Conservation (phyloP, 2,329 filamentous ascomycete genomes). For the Cytospora chrysosperma region DNA sequence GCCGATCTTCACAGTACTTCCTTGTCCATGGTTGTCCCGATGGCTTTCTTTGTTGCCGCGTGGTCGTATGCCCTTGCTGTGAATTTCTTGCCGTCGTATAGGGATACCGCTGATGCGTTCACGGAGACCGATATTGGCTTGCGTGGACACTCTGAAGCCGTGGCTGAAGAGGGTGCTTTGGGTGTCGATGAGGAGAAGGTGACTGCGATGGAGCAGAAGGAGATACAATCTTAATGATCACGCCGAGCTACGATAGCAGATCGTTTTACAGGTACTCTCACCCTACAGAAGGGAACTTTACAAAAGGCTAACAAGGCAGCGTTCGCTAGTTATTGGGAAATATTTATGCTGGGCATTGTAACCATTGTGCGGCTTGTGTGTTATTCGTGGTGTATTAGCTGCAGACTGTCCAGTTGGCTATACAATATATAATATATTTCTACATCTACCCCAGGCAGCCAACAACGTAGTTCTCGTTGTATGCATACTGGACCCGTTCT, state of each 20-base stretch:
- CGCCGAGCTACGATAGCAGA: background rate
- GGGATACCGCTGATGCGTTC: conserved; percentile 60
- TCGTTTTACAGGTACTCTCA: background rate
- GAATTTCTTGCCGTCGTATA: conserved; percentile 67
- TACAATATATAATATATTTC: too few relatives aligned
- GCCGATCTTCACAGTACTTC: conserved; percentile 62
- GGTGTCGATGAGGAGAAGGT: conserved; percentile 26
- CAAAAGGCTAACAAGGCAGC: too few relatives aligned
- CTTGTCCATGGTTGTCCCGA: conserved; percentile 65
- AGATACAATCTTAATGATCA: background rate
- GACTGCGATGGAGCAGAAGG: conserved; percentile 11
- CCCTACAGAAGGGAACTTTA: background rate
- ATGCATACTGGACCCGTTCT: conserved; percentile 25
- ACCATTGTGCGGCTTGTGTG: too few relatives aligned
- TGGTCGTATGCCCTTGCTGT: conserved; percentile 58
- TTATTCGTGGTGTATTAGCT: too few relatives aligned
- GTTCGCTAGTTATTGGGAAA: too few relatives aligned
- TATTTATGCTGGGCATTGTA: too few relatives aligned
- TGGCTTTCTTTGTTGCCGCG: conserved; percentile 57
- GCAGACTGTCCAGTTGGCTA: too few relatives aligned
- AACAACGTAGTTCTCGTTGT: conserved; percentile 18
- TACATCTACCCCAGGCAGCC: too few relatives aligned
- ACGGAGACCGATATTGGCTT: conserved; percentile 46
- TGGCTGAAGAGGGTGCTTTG: conserved; percentile 11
- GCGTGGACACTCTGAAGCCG: conserved; percentile 19